A percentile compares a stretch with the other conserved stretches of the same genome.
phyloP scores from a whole-genome alignment of 2,329 filamentous ascomycete genomes.

The Aspergillus quadricinctus region DNA sequence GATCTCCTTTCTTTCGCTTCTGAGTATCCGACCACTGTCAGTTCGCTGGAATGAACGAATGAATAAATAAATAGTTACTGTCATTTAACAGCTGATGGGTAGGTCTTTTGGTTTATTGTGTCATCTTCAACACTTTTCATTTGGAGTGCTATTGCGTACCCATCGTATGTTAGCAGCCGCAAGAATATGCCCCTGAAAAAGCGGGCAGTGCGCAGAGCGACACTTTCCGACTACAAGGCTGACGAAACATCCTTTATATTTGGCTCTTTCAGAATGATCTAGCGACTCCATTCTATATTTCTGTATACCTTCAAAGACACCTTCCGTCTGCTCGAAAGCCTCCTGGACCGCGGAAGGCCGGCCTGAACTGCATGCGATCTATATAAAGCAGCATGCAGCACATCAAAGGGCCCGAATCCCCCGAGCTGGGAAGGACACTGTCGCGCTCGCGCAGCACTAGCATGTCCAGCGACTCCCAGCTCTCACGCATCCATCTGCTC shows the following conservation, averaged over 20 bases:
- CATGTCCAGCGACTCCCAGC: conserved; percentile 35
- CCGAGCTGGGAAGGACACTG: conserved; percentile 25
- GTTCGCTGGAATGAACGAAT: neutral
- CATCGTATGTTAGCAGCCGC: neutral
- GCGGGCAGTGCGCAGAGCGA: neutral
- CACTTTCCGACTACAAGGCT: neutral
- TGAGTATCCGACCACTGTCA: neutral
- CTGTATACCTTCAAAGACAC: neutral
- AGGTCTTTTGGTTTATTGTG: neutral
- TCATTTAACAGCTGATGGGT: neutral
- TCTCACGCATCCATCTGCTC: conserved; percentile 42
- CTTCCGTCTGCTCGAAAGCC: neutral
- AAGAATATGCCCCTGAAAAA: neutral
- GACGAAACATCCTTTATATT: neutral
- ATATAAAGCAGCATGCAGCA: conserved; percentile 24
- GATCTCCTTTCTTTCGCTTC: neutral
- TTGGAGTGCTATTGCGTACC: neutral
- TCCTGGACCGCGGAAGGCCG: neutral
- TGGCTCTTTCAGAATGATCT: neutral
- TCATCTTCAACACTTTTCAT: neutral
- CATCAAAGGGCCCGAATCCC: conserved; percentile 26
- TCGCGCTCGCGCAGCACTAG: conserved; percentile 38
- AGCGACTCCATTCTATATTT: neutral
- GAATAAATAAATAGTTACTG: neutral
- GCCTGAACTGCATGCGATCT: conserved; percentile 6